phyloP scores from a whole-genome alignment of 2,329 filamentous ascomycete species.

The Esteya vermicola region DNA sequence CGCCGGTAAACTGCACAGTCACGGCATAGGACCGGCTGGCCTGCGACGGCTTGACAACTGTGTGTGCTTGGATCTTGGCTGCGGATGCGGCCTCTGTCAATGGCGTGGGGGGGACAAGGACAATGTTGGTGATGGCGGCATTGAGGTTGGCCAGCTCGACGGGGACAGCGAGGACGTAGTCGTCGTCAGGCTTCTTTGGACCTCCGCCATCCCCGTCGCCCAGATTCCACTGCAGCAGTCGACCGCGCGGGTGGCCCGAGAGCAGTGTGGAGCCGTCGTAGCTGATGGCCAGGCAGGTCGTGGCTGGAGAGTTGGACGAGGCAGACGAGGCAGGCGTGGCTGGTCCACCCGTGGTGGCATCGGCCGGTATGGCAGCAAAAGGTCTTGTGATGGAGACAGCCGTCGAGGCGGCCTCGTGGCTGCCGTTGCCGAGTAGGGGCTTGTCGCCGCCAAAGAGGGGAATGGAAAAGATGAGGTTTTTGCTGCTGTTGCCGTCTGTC shows the following conservation, averaged over 20 bases:
- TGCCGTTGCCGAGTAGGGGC: conserved; percentile 37
- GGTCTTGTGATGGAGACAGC: conserved; percentile 40
- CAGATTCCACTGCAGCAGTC: conserved; percentile 69
- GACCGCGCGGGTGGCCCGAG: conserved; percentile 69
- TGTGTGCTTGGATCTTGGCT: conserved; percentile 21
- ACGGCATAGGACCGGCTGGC: conserved; percentile 51
- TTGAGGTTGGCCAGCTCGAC: conserved; percentile 59
- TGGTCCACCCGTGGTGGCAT: conserved; percentile 52
- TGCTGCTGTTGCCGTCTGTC: background rate
- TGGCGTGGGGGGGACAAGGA: conserved; percentile 49
- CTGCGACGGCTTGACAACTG: conserved; percentile 69
- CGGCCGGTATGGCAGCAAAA: conserved; percentile 42
- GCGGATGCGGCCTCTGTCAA: conserved; percentile 22
- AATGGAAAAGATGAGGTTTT: conserved; percentile 46
- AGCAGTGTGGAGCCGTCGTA: conserved; percentile 72
- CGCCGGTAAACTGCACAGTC: conserved; percentile 41
- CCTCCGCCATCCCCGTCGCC: conserved; percentile 27
- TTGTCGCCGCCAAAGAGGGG: conserved; percentile 53
- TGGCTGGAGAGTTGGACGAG: too few relatives aligned
- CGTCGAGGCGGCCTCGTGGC: conserved; percentile 38
- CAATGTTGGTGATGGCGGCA: conserved; percentile 68
- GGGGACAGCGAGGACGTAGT: conserved; percentile 38
- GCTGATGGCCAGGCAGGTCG: conserved; percentile 55
- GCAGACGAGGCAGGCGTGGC: too few relatives aligned
- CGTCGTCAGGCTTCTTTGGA: background rate